A percentile compares a stretch with the other conserved stretches of the same genome.
Evolutionary conservation across 2,329 filamentous ascomycete species (phyloP).

Genomic region (Macrophomina pseudophaseolina): DNA sequence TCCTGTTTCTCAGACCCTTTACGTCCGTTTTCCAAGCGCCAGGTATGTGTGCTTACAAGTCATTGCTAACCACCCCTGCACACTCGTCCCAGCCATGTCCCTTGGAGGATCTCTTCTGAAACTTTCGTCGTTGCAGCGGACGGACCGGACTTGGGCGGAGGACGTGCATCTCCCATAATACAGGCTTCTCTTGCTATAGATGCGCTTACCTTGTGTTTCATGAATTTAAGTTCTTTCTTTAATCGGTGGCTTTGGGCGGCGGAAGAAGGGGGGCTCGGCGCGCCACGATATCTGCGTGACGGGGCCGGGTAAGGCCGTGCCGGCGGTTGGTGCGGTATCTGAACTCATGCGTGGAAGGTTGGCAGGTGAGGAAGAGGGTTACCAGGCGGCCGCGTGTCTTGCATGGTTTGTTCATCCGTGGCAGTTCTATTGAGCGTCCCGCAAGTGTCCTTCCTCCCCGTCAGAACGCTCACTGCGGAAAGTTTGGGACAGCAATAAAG

Average conservation of each 20-base stretch:
- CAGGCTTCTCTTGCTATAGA: neutral
- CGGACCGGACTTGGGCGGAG: neutral
- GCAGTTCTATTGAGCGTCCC: neutral
- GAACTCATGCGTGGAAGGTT: neutral
- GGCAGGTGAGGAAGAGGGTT: neutral
- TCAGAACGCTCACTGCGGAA: neutral
- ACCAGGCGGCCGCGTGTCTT: neutral
- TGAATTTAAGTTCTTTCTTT: neutral
- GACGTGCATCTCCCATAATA: neutral
- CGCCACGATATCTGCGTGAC: neutral
- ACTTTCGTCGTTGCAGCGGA: neutral
- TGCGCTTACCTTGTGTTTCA: neutral
- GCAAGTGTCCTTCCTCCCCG: neutral
- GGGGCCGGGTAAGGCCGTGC: neutral
- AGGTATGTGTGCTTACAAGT: neutral
- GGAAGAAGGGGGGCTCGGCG: neutral
- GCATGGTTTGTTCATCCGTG: neutral
- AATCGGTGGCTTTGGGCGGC: neutral
- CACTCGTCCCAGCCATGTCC: neutral
- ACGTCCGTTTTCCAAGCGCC: neutral
- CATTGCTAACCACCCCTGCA: too few relatives aligned
- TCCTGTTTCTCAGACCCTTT: neutral
- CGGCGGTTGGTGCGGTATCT: neutral
- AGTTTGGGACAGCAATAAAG: neutral
- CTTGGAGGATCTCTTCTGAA: neutral